These are phyloP conservation scores for Cryptococcus sp. DNA, from an alignment of 1,284 basidiomycete genomes.

Conservation along the genomic window DNA sequence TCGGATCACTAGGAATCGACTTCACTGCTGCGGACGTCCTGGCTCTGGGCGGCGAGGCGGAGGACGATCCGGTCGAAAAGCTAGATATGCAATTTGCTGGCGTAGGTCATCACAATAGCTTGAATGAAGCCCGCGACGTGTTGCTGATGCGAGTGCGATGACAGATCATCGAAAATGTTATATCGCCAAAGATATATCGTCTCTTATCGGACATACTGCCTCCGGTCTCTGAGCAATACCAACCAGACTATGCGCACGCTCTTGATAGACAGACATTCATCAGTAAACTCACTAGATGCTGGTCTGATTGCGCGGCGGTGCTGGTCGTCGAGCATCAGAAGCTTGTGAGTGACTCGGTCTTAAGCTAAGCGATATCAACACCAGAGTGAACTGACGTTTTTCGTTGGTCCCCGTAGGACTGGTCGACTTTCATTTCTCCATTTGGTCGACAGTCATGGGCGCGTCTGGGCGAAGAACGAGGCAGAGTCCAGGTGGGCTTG, in stretches of 20 bases:
- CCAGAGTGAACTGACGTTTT: not conserved
- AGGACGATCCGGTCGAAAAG: slow-evolving; percentile 31
- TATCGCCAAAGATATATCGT: slow-evolving; percentile 66
- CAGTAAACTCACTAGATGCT: slow-evolving; percentile 70
- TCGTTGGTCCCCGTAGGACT: slow-evolving; percentile 57
- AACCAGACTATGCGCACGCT: slow-evolving; percentile 26
- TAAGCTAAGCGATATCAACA: not conserved
- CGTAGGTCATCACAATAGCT: slow-evolving; percentile 24
- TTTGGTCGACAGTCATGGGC: slow-evolving; percentile 65
- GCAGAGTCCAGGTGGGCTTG: slow-evolving; percentile 65
- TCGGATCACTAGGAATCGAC: slow-evolving; percentile 48
- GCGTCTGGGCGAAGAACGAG: slow-evolving; percentile 59
- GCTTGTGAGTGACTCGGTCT: slow-evolving; percentile 53
- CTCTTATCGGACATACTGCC: slow-evolving; percentile 61
- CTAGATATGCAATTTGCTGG: slow-evolving; percentile 46
- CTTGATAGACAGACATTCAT: slow-evolving; percentile 47
- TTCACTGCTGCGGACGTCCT: slow-evolving; percentile 42
- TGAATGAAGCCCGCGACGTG: too few relatives aligned
- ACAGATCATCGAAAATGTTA: slow-evolving; percentile 61
- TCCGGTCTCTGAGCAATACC: slow-evolving; percentile 39
- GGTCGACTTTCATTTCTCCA: slow-evolving; percentile 64
- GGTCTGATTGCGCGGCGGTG: slow-evolving; percentile 72
- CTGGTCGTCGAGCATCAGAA: slow-evolving; percentile 63
- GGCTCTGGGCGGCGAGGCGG: slow-evolving; percentile 42
- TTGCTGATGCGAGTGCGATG: not conserved